Evolutionary conservation across 2,329 filamentous ascomycete genomes (phyloP).

Genomic region (Colletotrichum tropicicola): DNA sequence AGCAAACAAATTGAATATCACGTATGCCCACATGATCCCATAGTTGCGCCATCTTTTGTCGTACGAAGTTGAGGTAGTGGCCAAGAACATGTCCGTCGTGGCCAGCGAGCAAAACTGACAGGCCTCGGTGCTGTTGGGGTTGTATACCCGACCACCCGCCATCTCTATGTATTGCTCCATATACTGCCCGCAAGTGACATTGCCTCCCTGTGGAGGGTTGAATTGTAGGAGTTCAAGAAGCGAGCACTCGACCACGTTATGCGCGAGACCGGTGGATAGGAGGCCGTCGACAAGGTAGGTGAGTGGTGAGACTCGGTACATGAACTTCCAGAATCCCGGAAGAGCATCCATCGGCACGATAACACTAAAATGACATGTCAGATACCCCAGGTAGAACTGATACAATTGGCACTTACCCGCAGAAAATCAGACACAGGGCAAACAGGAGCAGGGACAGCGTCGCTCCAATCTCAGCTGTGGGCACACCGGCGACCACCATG

Average conservation of each 20-base stretch:
- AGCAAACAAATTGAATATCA: too few species aligned
- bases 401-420: constrained; percentile 36
- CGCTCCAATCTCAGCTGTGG: constrained; percentile 69
- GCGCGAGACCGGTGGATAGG: constrained; percentile 44
- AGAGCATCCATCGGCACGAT: constrained; percentile 64
- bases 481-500: constrained; percentile 69
- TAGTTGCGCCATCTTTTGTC: constrained; percentile 62
- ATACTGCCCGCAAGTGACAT: constrained; percentile 61
- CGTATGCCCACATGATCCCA: too few species aligned
- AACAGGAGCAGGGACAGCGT: constrained; percentile 71
- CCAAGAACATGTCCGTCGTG: constrained; percentile 47
- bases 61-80: constrained; percentile 52
- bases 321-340: constrained; percentile 76
- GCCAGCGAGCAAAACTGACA: constrained; percentile 55
- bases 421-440: constrained; percentile 69
- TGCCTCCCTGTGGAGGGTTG: constrained; percentile 51
- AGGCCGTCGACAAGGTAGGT: constrained; percentile 74
- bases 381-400: neutral
- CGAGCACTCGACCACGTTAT: constrained; percentile 34
- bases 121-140: constrained; percentile 47
- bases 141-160: constrained; percentile 57
- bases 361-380: constrained; percentile 55
- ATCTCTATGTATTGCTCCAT: constrained; percentile 50
- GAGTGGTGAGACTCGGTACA: constrained; percentile 74
- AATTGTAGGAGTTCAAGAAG: constrained; percentile 61